Conservation (phyloP, 331 rosid genomes). For the Malus hybrid region DNA sequence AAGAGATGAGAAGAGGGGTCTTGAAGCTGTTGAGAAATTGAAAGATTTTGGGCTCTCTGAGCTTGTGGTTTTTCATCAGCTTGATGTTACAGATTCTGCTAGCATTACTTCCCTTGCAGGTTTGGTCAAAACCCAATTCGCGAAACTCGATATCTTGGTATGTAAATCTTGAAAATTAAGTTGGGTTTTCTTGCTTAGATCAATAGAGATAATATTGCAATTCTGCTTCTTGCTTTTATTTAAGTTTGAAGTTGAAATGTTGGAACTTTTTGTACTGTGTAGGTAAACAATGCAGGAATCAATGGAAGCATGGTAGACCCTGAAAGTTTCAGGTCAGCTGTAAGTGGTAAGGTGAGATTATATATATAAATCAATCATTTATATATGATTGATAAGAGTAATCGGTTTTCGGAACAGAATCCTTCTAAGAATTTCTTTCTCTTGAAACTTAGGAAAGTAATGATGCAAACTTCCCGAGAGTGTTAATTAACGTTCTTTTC, state of each 20-base stretch:
- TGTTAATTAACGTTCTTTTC: too few species aligned
- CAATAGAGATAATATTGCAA: too few species aligned
- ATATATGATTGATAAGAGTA: too few species aligned
- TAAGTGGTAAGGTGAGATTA: slow-evolving; percentile 4
- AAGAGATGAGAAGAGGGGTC: slow-evolving; percentile 19
- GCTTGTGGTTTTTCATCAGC: slow-evolving; percentile 48
- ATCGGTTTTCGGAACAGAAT: too few species aligned
- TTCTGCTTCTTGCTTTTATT: too few species aligned
- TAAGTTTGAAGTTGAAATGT: too few species aligned
- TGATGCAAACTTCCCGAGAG: neutral
- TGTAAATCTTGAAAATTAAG: neutral
- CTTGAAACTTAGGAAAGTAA: neutral
- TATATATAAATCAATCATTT: too few species aligned
- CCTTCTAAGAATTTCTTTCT: too few species aligned
- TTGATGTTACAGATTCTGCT: slow-evolving; percentile 46
- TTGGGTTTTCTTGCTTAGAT: too few species aligned
- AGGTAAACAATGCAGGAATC: slow-evolving; percentile 39
- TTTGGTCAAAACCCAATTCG: slow-evolving; percentile 38
- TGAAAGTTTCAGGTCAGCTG: slow-evolving; percentile 1
- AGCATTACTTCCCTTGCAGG: slow-evolving; percentile 35
- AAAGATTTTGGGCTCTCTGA: slow-evolving; percentile 15
- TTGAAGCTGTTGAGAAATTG: slow-evolving; percentile 15
- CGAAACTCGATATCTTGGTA: slow-evolving; percentile 30
- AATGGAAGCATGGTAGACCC: slow-evolving; percentile 23
- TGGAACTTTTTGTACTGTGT: neutral